phyloP scores from a whole-genome alignment of 1,284 basidiomycete species.

The Xanthoconium separans region DNA sequence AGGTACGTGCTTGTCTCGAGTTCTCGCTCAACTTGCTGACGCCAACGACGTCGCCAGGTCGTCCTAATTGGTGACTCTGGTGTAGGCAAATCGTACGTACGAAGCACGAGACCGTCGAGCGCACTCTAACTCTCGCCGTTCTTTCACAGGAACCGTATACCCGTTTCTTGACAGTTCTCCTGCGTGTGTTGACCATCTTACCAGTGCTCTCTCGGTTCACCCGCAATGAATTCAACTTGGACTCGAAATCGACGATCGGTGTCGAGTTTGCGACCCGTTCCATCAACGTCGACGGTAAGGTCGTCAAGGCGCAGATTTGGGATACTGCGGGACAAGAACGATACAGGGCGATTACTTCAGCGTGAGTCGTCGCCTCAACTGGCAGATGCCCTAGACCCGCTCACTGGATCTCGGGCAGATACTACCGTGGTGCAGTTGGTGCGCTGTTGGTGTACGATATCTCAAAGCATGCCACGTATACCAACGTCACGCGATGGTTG shows the following conservation, averaged over 20 bases:
- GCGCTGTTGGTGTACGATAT: slow-evolving; percentile 93
- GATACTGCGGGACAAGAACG: slow-evolving; percentile 99
- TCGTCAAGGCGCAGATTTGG: slow-evolving; percentile 99
- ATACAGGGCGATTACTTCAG: slow-evolving; percentile 98
- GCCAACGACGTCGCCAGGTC: slow-evolving; percentile 51
- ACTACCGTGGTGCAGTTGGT: slow-evolving; percentile 97
- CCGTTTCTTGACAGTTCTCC: neutral
- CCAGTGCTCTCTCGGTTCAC: slow-evolving; percentile 93
- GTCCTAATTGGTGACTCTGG: slow-evolving; percentile 99
- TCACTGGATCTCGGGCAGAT: slow-evolving; percentile 48
- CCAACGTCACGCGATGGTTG: slow-evolving; percentile 96
- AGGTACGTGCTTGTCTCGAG: slow-evolving; percentile 50
- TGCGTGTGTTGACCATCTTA: slow-evolving; percentile 8
- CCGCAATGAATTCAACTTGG: slow-evolving; percentile 98
- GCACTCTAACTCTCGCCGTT: slow-evolving; percentile 1
- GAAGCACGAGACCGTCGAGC: neutral
- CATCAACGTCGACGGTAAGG: slow-evolving; percentile 94
- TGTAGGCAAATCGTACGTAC: slow-evolving; percentile 91
- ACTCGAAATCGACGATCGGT: slow-evolving; percentile 98
- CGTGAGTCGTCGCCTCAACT: slow-evolving; percentile 54
- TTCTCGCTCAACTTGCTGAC: neutral
- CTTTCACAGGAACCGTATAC: slow-evolving; percentile 26
- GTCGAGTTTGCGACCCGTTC: slow-evolving; percentile 99
- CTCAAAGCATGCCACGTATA: slow-evolving; percentile 93
- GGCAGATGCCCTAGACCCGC: slow-evolving; percentile 1